phyloP scores from a whole-genome alignment of 495 filamentous ascomycete genomes.

The Xylaria venustula region DNA sequence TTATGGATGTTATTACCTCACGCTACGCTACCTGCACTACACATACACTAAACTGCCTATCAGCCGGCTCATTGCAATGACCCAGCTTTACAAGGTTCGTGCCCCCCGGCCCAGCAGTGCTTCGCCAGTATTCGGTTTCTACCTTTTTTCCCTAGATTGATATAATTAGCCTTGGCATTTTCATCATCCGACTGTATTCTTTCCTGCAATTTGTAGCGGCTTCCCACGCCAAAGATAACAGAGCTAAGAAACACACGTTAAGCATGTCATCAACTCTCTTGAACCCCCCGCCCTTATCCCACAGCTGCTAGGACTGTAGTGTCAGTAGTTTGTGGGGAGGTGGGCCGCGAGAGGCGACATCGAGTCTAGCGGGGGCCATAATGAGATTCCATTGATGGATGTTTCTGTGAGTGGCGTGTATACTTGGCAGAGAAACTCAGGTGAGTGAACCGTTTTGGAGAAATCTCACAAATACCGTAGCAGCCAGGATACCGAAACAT shows the following conservation, averaged over 20 bases:
- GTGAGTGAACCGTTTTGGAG: neutral
- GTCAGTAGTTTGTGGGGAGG: conserved; percentile 10
- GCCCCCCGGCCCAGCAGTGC: neutral
- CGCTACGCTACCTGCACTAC: neutral
- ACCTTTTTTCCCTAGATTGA: neutral
- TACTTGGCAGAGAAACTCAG: conserved; percentile 1
- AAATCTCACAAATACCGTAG: neutral
- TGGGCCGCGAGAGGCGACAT: conserved; percentile 3
- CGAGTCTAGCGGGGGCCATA: neutral
- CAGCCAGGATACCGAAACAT: neutral
- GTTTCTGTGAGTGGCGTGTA: neutral
- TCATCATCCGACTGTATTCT: neutral
- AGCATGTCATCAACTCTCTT: neutral
- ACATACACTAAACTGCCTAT: neutral
- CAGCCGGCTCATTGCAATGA: neutral
- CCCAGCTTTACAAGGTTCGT: neutral
- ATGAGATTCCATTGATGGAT: conserved; percentile 6
- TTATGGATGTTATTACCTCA: neutral
- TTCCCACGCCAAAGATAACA: neutral
- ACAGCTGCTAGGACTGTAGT: neutral
- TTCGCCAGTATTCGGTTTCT: neutral
- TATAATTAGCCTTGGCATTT: neutral
- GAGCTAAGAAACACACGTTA: neutral
- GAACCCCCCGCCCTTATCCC: neutral
- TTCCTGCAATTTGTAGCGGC: too few relatives aligned